Evolutionary conservation across 2,329 filamentous ascomycete genomes (phyloP), one percentile per base, ranked within the genome.

Genomic region (Bimuria novae-zelandiae): DNA sequence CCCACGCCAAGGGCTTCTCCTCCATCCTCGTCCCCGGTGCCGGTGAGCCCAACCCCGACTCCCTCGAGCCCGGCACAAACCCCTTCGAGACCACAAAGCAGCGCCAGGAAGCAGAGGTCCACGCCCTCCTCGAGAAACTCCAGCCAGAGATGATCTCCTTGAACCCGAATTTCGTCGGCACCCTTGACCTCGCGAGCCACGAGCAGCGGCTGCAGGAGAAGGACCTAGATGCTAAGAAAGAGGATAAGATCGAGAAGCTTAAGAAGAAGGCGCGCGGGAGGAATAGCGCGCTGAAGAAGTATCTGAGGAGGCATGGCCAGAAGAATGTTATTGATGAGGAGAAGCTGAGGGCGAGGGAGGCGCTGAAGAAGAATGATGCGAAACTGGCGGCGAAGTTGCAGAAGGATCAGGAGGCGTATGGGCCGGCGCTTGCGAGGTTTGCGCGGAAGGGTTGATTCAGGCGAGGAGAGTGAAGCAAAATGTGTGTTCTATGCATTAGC

Each of bases 311-410:
- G 85, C 92, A 94, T 78, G 87, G 90, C 40, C 88, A 88, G 68
- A 90, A 89, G 82, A 97, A 97, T 73, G 85, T 99, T 52, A 92
- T 99, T 72, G 94, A 99, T 79, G 94, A 97, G 81, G 92, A 93
- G 83, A 87, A 89, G 70, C 76, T 96, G 74, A 87, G 88, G 70
- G 88, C 92, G 42, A 90, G 97, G 73, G 90, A 92, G 76, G 80
- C 96, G 71, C 87, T 88, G 79, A 83, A 84, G 70, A 80, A 82
- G 61, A 80, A 83, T 66, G 85, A 87, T 62, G 84, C 88, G 73
- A 85, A 84, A 73, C 83, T 87, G 63, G 83, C 87, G 71, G 84
- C 62, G 52, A 68, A 64, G 46, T 55, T 87, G 70, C 60, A 66
- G 45, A 64, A 62, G 57, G 61, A 63, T 49, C 83, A 89, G 72